Evolutionary conservation across 2,329 filamentous ascomycete genomes (phyloP), one percentile per base, ranked within the genome.

Genomic region (Arthrocladium fulminans): DNA sequence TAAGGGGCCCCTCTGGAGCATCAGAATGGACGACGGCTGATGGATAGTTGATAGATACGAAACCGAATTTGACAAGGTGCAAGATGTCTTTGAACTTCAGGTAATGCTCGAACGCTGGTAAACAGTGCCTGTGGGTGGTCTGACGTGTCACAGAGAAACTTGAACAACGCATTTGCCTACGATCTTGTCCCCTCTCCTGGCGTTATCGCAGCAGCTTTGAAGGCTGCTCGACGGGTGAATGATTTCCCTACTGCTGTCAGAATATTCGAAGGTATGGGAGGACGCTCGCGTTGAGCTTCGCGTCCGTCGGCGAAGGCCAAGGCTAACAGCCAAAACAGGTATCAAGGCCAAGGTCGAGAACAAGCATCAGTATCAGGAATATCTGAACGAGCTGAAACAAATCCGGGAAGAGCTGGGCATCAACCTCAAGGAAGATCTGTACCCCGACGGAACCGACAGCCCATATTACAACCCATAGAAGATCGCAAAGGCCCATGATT

Each of bases 341-440:
- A 85, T 98, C 80, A 96, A 95, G 77, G 87, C 88, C 73, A 98
- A 98, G 82, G 92, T 97, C 61, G 92, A 98, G 81, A 98, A 94
- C 81, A 84, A 88, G 73, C 80, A 81, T 65, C 92, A 98, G 76
- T 98, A 98, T 76, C 80, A 96, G 66, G 84, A 95, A 76, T 72
- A 72, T 73, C 82, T 98, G 54, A 78, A 86, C 65, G 87, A 95
- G 75, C 87, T 98, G 60, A 88, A 94, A 77, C 77, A 84, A 57
- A 77, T 97, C 64, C 84, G 89, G 63, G 87, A 94, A 77, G 90
- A 97, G 76, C 82, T 97, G 56, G 90, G 90, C 61, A 81, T 97
- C 62, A 75, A 80, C 58, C 79, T 96, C 62, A 94, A 92, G 78
- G 90, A 97, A 78, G 82, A 87, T 64, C 77, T 97, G 69, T 97